phyloP scores from a whole-genome alignment of 768 basidiomycete species.

The Brasilioporus rufonigricans region DNA sequence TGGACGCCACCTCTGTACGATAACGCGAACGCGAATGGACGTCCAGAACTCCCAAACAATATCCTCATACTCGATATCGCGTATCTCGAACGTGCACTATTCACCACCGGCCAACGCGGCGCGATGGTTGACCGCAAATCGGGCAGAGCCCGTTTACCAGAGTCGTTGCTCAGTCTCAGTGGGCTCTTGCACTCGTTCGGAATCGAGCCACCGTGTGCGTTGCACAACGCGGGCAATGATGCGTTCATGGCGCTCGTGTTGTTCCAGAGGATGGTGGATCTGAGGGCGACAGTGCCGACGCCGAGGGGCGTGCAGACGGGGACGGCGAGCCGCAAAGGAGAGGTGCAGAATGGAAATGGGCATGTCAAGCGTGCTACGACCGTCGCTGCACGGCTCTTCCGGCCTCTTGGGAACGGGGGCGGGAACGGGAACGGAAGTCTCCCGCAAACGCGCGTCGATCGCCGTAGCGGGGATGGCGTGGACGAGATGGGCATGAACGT shows the following conservation, averaged over 20 bases:
- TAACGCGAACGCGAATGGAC: not conserved
- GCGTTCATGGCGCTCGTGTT: constrained; percentile 67
- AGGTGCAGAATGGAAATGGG: not conserved
- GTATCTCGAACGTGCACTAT: constrained; percentile 61
- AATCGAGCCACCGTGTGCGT: constrained; percentile 33
- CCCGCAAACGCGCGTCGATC: not conserved
- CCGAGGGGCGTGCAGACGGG: not conserved
- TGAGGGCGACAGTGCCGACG: constrained; percentile 31
- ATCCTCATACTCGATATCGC: constrained; percentile 66
- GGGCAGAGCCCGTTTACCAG: constrained; percentile 48
- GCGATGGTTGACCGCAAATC: constrained; percentile 61
- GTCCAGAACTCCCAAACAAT: constrained; percentile 70
- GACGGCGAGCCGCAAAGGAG: not conserved
- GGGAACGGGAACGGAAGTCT: not conserved
- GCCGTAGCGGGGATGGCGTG: not conserved
- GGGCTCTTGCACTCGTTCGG: constrained; percentile 61
- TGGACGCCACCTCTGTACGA: not conserved
- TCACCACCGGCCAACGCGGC: constrained; percentile 53
- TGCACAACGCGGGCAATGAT: constrained; percentile 81
- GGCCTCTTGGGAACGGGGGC: constrained; percentile 4
- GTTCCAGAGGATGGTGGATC: constrained; percentile 68
- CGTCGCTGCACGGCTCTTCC: constrained; percentile 19
- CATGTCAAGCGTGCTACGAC: constrained; percentile 14
- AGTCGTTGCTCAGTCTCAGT: constrained; percentile 60
- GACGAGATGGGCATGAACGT: constrained; percentile 15